Evolutionary conservation across 768 basidiomycete genomes (phyloP).

Genomic region (Clitopilus hobsonii): DNA sequence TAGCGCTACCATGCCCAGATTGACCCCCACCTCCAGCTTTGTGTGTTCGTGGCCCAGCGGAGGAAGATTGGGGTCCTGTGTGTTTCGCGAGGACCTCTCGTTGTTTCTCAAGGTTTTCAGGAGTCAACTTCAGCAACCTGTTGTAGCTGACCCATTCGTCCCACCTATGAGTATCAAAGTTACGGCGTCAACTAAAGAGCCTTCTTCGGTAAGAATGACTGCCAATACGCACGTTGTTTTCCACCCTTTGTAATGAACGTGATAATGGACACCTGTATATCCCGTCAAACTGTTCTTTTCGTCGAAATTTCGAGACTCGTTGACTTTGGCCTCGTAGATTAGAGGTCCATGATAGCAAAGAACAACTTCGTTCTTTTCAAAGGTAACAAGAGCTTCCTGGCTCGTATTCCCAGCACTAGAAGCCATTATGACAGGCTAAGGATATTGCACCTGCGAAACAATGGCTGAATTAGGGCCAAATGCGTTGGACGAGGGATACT

Average conservation of each 20-base stretch:
- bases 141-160: conserved; percentile 91
- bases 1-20: background rate
- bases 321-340: conserved; percentile 94
- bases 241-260: conserved; percentile 99
- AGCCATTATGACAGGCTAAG: background rate
- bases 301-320: conserved; percentile 60
- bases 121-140: conserved; percentile 82
- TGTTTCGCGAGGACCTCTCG: conserved; percentile 50
- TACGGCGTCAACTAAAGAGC: too few relatives aligned
- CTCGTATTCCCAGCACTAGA: conserved; percentile 12
- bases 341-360: conserved; percentile 95
- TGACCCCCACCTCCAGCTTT: conserved; percentile 7
- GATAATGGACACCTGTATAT: conserved; percentile 74
- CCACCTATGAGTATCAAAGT: conserved; percentile 63
- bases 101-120: conserved; percentile 74
- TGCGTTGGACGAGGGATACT: too few relatives aligned
- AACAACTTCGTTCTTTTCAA: conserved; percentile 67
- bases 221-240: conserved; percentile 76
- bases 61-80: conserved; percentile 18
- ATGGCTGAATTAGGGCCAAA: too few relatives aligned
- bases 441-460: too few relatives aligned
- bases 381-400: conserved; percentile 18
- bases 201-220: too few relatives aligned
- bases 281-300: conserved; percentile 58
- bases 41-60: conserved; percentile 13